Evolutionary conservation across 352 stramenopile genomes (phyloP).

Genomic region (Salisapilia sapeloensis): DNA sequence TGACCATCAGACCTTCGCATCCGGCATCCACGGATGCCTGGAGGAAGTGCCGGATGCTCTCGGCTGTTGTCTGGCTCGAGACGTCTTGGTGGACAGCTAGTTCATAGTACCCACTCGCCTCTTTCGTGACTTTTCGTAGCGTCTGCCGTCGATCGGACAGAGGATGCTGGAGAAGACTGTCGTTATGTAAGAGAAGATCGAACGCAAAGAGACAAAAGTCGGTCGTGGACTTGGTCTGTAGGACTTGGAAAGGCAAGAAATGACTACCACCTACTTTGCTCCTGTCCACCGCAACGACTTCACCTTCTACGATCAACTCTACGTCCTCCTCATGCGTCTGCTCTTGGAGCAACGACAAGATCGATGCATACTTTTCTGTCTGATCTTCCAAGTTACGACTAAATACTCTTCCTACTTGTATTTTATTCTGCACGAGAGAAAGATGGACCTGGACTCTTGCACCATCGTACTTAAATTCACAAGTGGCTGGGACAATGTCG

Average conservation of each 20-base stretch:
- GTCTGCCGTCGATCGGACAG: constrained; percentile 22
- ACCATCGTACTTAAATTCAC: constrained; percentile 77
- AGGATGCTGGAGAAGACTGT: constrained; percentile 22
- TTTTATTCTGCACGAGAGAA: constrained; percentile 1
- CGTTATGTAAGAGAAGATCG: constrained; percentile 40
- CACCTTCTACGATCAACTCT: constrained; percentile 51
- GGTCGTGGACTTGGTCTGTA: constrained; percentile 55
- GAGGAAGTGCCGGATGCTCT: constrained; percentile 15
- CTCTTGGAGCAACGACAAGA: constrained; percentile 22
- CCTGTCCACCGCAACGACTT: constrained; percentile 56
- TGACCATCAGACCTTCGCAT: constrained; percentile 73
- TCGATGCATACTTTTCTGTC: constrained; percentile 39
- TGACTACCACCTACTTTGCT: constrained; percentile 8
- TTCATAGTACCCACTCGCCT: constrained; percentile 25
- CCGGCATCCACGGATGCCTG: constrained; percentile 27
- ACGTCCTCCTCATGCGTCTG: constrained; percentile 8
- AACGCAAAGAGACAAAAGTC: constrained; percentile 71
- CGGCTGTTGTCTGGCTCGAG: constrained; percentile 1
- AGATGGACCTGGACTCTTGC: constrained; percentile 62
- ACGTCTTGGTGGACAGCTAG: constrained; percentile 5
- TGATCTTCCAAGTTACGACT: constrained; percentile 75
- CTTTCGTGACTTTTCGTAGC: constrained; percentile 13
- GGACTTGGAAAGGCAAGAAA: constrained; percentile 59
- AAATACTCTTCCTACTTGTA: constrained; percentile 28
- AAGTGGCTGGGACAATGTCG: constrained; percentile 16